Evolutionary conservation across 495 filamentous ascomycete species (phyloP), one percentile per base, ranked within the genome.

Genomic region (Daldinia childiae): DNA sequence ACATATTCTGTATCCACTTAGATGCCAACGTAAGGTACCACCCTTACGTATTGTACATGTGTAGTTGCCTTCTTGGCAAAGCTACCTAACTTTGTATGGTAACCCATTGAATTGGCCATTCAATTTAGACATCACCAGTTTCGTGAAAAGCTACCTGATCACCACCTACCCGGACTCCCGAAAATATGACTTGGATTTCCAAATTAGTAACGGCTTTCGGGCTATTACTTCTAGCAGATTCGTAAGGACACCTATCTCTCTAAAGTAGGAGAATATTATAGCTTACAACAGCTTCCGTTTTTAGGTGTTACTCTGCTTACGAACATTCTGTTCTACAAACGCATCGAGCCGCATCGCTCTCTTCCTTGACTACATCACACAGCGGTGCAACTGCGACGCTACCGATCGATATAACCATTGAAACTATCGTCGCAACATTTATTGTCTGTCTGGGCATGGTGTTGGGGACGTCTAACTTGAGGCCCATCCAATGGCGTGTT

Each of bases 301-400:
- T 29, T 66, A 95, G 92, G 56, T 92, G 90, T 78, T 96, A 94
- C 80, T 96, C 93, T 58, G 92, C 93, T 43, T 90, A 94, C 71
- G 93, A 96, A 80, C 90, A 94, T 78, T 90, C 91, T 43, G 83
- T 89, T 14, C 85, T 94, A 58, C 87, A 87, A 74, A 87, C 89
- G 51, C 86, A 84, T 71, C 79, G 79, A 60, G 81, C 85, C 58
- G 78, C 86, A 48, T 81, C 86, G 34, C 68, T 83, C 58, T 78
- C 86, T 58, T 84, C 87, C 26, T 75, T 85, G 8, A 74, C 81
- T 41, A 74, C 80, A 63, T 74, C 78, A 2, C 69, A 62, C 59
- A 68, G 50, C 21, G 43, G 62, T 24, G 14, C 59, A 6, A 36
- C 63, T 26, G 76, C 79, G 7, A 77, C 85, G 5, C 84, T 95